Evolutionary conservation across 2,329 filamentous ascomycete species (phyloP).

Genomic region (Fusarium circinatum): DNA sequence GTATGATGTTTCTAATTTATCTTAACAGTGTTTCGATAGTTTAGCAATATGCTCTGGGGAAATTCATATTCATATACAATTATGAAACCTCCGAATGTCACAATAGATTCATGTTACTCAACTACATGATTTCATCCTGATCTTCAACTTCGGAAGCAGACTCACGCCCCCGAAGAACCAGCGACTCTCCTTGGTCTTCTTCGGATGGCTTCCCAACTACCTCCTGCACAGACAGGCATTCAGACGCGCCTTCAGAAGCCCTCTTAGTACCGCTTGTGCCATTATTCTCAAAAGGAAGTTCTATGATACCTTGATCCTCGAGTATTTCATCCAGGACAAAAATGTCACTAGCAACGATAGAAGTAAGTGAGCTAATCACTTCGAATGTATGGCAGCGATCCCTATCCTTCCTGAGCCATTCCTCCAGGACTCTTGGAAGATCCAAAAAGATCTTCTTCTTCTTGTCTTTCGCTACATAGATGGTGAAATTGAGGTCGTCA

Average conservation of each 20-base stretch:
- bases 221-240: neutral
- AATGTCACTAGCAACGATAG: constrained; percentile 10
- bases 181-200: neutral
- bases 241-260: neutral
- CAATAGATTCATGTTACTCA: neutral
- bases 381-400: neutral
- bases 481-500: neutral
- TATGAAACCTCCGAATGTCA: neutral
- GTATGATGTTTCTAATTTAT: neutral
- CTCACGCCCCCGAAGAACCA: neutral
- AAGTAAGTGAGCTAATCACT: constrained; percentile 13
- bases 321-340: constrained; percentile 15
- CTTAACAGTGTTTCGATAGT: neutral
- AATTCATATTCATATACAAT: neutral
- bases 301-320: constrained; percentile 12
- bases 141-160: neutral
- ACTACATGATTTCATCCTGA: neutral
- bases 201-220: neutral
- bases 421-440: neutral
- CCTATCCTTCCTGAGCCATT: neutral
- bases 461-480: neutral
- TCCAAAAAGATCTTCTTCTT: rapidly evolving
- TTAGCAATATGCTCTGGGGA: neutral
- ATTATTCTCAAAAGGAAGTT: neutral
- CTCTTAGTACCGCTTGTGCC: neutral